A percentile compares a stretch with the other conserved stretches of the same genome.
phyloP scores from a whole-genome alignment of 768 basidiomycete species.

The Lentinula guzmanii region DNA sequence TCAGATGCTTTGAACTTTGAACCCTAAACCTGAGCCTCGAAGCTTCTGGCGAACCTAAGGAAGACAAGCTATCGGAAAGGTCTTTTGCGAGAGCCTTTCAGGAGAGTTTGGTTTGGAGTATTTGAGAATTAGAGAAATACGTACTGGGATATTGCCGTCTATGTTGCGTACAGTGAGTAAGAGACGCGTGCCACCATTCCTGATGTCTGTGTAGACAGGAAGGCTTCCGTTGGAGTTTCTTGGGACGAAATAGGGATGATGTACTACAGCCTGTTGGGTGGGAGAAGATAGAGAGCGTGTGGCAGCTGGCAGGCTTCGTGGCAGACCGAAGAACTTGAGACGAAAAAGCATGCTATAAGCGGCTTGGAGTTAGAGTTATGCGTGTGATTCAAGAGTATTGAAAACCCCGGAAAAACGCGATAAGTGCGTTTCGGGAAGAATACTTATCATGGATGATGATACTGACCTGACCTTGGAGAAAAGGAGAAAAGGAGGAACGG shows the following conservation, averaged over 20 bases:
- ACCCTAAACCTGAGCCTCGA: slow-evolving; percentile 43
- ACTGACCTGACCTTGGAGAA: background rate
- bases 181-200: slow-evolving; percentile 57
- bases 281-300: slow-evolving; percentile 11
- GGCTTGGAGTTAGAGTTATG: background rate
- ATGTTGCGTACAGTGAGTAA: slow-evolving; percentile 61
- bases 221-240: slow-evolving; percentile 63
- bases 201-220: slow-evolving; percentile 72
- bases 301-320: slow-evolving; percentile 9
- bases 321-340: slow-evolving; percentile 6
- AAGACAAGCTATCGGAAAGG: slow-evolving; percentile 46
- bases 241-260: slow-evolving; percentile 50
- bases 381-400: background rate
- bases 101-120: too few relatives aligned
- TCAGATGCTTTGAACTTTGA: slow-evolving; percentile 43
- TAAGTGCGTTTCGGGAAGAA: background rate
- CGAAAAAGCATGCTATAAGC: background rate
- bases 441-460: background rate
- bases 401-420: background rate
- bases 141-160: slow-evolving; percentile 54
- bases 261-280: slow-evolving; percentile 11
- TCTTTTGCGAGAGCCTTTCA: slow-evolving; percentile 55
- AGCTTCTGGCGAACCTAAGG: slow-evolving; percentile 36
- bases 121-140: too few relatives aligned
- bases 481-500: background rate